Evolutionary conservation across 805 yeast species (phyloP), one percentile per base, ranked within the genome.

Genomic region (Ogataea zsoltii): DNA sequence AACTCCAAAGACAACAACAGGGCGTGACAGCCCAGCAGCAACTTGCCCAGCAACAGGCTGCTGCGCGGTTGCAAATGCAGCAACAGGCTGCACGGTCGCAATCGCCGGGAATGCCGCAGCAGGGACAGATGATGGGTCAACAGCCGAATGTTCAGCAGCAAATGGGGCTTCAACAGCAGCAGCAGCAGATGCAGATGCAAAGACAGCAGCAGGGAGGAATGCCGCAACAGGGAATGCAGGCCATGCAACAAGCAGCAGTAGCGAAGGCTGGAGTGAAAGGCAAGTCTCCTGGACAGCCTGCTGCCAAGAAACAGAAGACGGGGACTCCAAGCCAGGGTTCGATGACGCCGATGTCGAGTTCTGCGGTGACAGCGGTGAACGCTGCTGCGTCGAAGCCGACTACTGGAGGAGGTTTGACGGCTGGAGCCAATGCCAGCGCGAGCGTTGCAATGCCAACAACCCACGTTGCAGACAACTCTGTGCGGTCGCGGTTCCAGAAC

Each of bases 401-500:
- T 15, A 59, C 60, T 12, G 51, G 43, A n/a, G 40, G 46, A 16
- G 55, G 45, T 7, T 12, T 49, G 10, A 46, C 34, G 3, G 37
- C 58, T 9, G 51, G 46, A 14, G 33, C 43, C 1, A 35, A 58
- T 2, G 51, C 53, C 9, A 26, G 49, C 17, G 51, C 60, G 13
- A 47, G 57, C 31, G 46, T 46, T 17, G 36, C 51, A 13, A 29
- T 48, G 13, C 48, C 45, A 14, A 40, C 51, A 3, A 33, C 29
- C 17, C 41, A 44, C 9, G 44, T 52, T 4, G 55, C 51, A 15
- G 60, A 75, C 68, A 42, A 68, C 68, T 42, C 55, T 29, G 74
- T 76, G 19, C 75, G 79, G 46, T 76, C 83, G 16, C 67, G 76
- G 37, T 79, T 76, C 23, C 88, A 89, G 2, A 75, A 83, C n/a